Evolutionary conservation across 2,329 filamentous ascomycete genomes (phyloP).

Genomic region (Thielaviopsis euricoi): DNA sequence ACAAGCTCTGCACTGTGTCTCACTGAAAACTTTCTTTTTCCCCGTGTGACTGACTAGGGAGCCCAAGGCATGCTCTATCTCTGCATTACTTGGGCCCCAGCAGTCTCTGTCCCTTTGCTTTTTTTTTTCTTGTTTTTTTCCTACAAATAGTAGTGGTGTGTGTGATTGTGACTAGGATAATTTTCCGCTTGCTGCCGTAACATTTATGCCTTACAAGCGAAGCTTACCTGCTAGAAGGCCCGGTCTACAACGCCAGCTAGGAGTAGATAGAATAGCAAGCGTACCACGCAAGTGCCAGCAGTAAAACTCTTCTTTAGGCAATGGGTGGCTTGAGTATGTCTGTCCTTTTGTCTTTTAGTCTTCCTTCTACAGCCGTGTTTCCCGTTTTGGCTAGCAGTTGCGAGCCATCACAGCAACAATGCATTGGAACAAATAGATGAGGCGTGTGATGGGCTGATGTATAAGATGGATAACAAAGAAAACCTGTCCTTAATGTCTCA

Average conservation of each 20-base stretch:
- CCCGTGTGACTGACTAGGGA: neutral
- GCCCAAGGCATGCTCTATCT: neutral
- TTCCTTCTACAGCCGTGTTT: neutral
- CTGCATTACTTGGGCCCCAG: too few relatives aligned
- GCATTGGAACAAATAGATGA: neutral
- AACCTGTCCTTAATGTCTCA: neutral
- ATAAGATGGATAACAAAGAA: neutral
- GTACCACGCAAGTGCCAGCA: neutral
- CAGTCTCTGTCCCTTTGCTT: neutral
- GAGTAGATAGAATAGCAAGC: neutral
- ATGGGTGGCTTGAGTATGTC: neutral
- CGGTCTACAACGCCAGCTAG: too few relatives aligned
- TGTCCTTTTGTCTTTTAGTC: neutral
- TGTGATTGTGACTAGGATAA: neutral
- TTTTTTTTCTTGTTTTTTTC: neutral
- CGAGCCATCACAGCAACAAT: neutral
- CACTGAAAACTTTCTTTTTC: neutral
- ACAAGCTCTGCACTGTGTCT: neutral
- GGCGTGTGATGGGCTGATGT: neutral
- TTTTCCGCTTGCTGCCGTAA: neutral
- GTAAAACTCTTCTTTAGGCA: neutral
- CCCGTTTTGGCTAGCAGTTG: neutral
- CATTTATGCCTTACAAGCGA: neutral
- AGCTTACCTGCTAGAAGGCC: neutral
- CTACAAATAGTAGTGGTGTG: too few relatives aligned